Conservation (phyloP, 176 grass and related monocot genomes). For the Triticum timopheevii region DNA sequence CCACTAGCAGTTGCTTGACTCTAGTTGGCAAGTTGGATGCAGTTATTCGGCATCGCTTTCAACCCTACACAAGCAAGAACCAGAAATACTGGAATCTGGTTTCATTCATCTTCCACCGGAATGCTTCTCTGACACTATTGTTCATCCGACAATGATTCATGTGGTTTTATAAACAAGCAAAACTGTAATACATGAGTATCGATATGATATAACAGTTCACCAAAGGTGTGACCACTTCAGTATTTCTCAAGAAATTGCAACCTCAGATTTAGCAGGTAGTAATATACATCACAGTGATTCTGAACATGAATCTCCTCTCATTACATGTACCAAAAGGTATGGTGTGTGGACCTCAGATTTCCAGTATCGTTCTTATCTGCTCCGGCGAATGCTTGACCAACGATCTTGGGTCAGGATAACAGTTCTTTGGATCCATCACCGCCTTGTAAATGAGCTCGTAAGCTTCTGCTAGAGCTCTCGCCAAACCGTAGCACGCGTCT, state of each 20-base stretch:
- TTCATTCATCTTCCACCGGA: background rate
- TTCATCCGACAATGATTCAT: background rate
- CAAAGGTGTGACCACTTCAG: background rate
- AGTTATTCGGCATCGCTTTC: background rate
- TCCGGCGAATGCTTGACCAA: slow-evolving; percentile 85
- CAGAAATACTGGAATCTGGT: background rate
- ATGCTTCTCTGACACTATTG: background rate
- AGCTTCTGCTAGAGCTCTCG: slow-evolving; percentile 63
- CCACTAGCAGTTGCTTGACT: background rate
- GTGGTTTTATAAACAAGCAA: background rate
- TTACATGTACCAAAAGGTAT: slow-evolving; percentile 7
- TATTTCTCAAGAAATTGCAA: slow-evolving; percentile 8
- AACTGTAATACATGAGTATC: background rate
- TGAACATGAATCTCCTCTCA: slow-evolving; percentile 7
- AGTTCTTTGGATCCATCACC: slow-evolving; percentile 80
- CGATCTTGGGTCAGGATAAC: slow-evolving; percentile 78
- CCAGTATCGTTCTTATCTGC: slow-evolving; percentile 92
- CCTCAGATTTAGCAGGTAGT: background rate
- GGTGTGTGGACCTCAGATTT: slow-evolving; percentile 51
- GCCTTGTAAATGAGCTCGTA: slow-evolving; percentile 77
- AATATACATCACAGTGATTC: slow-evolving; percentile 20
- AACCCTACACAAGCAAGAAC: background rate
- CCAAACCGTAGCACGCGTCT: slow-evolving; percentile 65
- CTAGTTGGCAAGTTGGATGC: background rate
- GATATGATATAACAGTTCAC: slow-evolving; percentile 22